Percentiles rank a stretch among this genome's conserved stretches.
These are phyloP conservation scores for Bonnemaisonia californica DNA, from an alignment of 31 red algal species.

Conservation along the genomic window DNA sequence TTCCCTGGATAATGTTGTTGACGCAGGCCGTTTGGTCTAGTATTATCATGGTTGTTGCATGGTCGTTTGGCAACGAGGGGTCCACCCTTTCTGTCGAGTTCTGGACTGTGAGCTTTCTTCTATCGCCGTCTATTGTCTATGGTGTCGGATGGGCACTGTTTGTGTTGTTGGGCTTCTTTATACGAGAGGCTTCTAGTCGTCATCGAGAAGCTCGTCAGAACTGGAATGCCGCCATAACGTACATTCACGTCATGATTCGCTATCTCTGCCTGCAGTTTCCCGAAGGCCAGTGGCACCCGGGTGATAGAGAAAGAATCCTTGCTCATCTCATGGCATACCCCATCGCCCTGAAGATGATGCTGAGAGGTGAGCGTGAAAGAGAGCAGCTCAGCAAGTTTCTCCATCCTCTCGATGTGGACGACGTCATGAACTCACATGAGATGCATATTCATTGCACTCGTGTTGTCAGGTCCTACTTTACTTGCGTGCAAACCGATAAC, in stretches of 20 bases:
- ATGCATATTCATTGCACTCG: constrained; percentile 36
- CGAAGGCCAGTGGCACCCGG: constrained; percentile 22
- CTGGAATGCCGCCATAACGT: background rate
- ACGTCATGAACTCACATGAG: background rate
- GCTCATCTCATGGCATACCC: constrained; percentile 47
- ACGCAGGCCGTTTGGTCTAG: background rate
- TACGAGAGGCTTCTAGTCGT: background rate
- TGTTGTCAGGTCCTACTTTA: constrained; percentile 37
- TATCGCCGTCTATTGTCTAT: background rate
- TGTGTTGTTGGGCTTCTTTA: background rate
- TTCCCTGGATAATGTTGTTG: background rate
- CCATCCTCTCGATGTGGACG: constrained; percentile 1
- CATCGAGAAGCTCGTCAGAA: background rate
- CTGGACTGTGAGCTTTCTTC: background rate
- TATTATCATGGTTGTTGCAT: background rate
- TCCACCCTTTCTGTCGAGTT: background rate
- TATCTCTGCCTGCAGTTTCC: constrained; percentile 16
- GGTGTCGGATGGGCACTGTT: constrained; percentile 20
- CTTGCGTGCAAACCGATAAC: constrained; percentile 11
- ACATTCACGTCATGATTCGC: background rate
- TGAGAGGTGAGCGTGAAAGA: constrained; percentile 10
- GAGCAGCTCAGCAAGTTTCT: constrained; percentile 9
- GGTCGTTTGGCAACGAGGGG: background rate
- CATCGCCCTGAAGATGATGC: constrained; percentile 43
- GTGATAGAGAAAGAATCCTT: constrained; percentile 25